A percentile compares a stretch with the other conserved stretches of the same genome.
These are phyloP conservation scores for Omphalotus olearius DNA, from an alignment of 1,284 basidiomycete species.

Conservation along the genomic window DNA sequence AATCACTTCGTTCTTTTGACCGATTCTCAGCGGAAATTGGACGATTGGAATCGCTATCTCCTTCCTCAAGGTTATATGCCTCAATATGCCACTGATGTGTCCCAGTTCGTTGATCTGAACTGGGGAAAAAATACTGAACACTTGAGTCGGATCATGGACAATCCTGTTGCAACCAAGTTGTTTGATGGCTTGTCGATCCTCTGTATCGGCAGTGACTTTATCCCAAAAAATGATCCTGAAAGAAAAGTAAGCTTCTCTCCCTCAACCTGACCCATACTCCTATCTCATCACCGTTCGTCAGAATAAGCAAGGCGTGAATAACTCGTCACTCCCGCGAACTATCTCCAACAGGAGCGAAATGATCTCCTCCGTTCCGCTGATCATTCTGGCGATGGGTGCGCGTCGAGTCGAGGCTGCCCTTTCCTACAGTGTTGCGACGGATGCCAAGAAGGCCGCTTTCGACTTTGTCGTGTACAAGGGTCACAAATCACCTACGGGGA, in stretches of 20 bases:
- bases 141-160: slow-evolving; percentile 51
- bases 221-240: slow-evolving; percentile 32
- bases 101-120: slow-evolving; percentile 67
- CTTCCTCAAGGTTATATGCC: slow-evolving; percentile 65
- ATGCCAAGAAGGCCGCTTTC: slow-evolving; percentile 23
- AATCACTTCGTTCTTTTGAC: slow-evolving; percentile 19
- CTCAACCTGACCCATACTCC: not conserved
- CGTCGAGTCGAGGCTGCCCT: slow-evolving; percentile 53
- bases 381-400: slow-evolving; percentile 75
- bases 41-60: slow-evolving; percentile 63
- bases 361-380: slow-evolving; percentile 20
- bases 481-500: slow-evolving; percentile 23
- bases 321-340: not conserved
- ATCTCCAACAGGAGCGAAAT: slow-evolving; percentile 4
- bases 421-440: slow-evolving; percentile 29
- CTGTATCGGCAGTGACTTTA: slow-evolving; percentile 49
- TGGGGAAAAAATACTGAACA: slow-evolving; percentile 62
- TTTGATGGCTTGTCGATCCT: slow-evolving; percentile 50
- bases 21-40: slow-evolving; percentile 10
- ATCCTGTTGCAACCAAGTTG: slow-evolving; percentile 50
- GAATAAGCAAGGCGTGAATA: not conserved
- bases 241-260: slow-evolving; percentile 9
- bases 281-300: not conserved
- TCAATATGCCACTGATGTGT: slow-evolving; percentile 35
- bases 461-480: slow-evolving; percentile 70